Percentiles rank a stretch among this genome's conserved stretches.
Evolutionary conservation across 345 rosid species (phyloP).

Genomic region (Populus alba): DNA sequence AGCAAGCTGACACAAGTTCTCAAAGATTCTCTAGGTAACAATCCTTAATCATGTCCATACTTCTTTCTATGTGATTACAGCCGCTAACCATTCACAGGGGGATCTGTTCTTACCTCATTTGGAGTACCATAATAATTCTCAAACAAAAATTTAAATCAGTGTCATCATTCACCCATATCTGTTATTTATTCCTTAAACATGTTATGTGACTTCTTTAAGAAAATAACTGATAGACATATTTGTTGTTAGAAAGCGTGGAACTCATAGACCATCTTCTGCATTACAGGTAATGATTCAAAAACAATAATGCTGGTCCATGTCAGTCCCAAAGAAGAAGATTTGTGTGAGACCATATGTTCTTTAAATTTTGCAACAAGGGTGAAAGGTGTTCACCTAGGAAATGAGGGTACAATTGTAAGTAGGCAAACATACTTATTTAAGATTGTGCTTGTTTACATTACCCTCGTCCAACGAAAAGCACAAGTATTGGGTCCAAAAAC

Average conservation of each 20-base stretch:
- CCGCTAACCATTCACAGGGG: neutral
- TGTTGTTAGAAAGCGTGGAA: neutral
- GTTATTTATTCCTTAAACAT: neutral
- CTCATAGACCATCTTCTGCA: neutral
- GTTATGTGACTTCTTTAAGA: neutral
- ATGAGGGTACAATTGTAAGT: conserved; percentile 52
- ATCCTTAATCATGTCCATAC: neutral
- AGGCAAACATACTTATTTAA: neutral
- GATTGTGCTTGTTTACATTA: conserved; percentile 11
- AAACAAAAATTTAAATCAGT: neutral
- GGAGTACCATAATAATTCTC: neutral
- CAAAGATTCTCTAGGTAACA: conserved; percentile 76
- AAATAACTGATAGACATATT: neutral
- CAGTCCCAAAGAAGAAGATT: conserved; percentile 79
- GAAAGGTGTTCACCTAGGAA: conserved; percentile 58
- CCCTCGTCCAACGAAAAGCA: too few species aligned
- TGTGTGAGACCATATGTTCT: conserved; percentile 77
- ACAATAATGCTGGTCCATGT: conserved; percentile 83
- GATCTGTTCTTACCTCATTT: neutral
- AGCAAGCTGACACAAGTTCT: conserved; percentile 86
- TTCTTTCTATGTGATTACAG: neutral
- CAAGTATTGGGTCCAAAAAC: too few species aligned
- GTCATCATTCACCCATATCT: neutral
- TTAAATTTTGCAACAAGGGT: conserved; percentile 69
- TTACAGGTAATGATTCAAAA: conserved; percentile 70